phyloP scores from a whole-genome alignment of 352 stramenopile species.

The Globisporangium nagaii region DNA sequence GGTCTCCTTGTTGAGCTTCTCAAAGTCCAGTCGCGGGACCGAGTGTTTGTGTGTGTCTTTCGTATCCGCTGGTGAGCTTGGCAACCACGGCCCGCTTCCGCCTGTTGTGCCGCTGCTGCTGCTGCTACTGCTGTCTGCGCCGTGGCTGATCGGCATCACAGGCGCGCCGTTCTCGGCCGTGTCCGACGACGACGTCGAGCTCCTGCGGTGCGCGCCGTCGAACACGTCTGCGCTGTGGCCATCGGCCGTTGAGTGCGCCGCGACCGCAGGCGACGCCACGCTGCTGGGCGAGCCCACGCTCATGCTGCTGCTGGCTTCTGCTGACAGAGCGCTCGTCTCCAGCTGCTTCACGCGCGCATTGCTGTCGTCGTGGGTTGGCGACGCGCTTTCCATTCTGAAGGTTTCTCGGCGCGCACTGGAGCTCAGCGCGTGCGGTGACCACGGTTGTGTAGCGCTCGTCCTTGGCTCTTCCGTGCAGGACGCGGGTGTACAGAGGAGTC shows the following conservation, averaged over 20 bases:
- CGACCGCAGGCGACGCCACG: neutral
- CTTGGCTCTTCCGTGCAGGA: neutral
- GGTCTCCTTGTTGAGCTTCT: neutral
- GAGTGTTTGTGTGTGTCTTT: neutral
- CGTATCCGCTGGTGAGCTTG: neutral
- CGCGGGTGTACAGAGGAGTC: neutral
- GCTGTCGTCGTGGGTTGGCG: neutral
- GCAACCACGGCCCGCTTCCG: neutral
- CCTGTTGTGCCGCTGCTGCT: neutral
- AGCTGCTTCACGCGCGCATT: neutral
- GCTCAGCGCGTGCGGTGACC: neutral
- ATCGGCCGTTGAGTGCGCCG: neutral
- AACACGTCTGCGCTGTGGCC: neutral
- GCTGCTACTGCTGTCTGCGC: neutral
- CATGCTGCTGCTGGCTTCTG: neutral
- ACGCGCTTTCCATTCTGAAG: neutral
- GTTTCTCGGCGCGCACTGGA: neutral
- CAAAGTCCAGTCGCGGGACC: neutral
- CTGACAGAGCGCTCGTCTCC: no score
- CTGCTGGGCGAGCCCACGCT: neutral
- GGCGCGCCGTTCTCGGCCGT: constrained; percentile 5
- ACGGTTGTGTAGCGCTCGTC: neutral
- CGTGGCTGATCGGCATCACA: constrained; percentile 2
- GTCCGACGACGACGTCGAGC: constrained; percentile 13
- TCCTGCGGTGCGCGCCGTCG: constrained; percentile 4